A percentile compares a stretch with the other conserved stretches of the same genome.
phyloP scores from a whole-genome alignment of 2,329 filamentous ascomycete genomes.

The Claviceps humidiphila region DNA sequence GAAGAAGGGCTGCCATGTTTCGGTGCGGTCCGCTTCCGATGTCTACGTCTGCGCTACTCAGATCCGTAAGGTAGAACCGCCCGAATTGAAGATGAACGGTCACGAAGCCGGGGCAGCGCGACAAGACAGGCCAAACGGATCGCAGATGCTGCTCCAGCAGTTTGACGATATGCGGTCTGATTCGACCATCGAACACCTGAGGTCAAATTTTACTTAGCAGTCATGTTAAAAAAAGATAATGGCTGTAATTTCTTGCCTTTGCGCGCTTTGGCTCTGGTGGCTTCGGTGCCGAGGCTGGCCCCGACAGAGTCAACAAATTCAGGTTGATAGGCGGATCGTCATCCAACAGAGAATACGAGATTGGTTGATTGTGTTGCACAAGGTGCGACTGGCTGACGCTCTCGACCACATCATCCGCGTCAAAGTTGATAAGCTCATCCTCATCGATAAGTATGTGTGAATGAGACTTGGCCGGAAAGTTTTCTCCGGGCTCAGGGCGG shows the following conservation, averaged over 20 bases:
- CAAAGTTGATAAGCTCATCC: slow-evolving; percentile 1
- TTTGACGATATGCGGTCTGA: slow-evolving; percentile 7
- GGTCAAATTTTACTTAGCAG: too few relatives aligned
- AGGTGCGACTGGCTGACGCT: background rate
- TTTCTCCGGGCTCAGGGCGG: slow-evolving; percentile 2
- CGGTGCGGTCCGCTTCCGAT: slow-evolving; percentile 11
- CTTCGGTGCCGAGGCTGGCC: background rate
- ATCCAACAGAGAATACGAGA: background rate
- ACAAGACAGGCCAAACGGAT: slow-evolving; percentile 10
- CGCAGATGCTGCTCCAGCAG: slow-evolving; percentile 6
- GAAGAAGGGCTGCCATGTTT: slow-evolving; percentile 3
- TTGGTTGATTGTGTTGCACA: background rate
- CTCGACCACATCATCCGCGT: background rate
- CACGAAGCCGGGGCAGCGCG: slow-evolving; percentile 13
- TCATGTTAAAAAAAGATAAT: too few relatives aligned
- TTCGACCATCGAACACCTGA: background rate
- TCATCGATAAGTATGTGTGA: background rate
- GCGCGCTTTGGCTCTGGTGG: background rate
- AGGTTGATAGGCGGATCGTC: background rate
- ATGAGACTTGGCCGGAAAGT: background rate
- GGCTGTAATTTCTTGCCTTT: background rate
- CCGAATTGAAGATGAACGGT: slow-evolving; percentile 16
- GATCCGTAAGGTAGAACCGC: slow-evolving; percentile 15
- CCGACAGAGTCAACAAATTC: background rate
- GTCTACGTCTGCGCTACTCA: slow-evolving; percentile 9